Evolutionary conservation across 2,329 filamentous ascomycete genomes (phyloP), one percentile per base, ranked within the genome.

Genomic region (Calonectria pauciramosa): DNA sequence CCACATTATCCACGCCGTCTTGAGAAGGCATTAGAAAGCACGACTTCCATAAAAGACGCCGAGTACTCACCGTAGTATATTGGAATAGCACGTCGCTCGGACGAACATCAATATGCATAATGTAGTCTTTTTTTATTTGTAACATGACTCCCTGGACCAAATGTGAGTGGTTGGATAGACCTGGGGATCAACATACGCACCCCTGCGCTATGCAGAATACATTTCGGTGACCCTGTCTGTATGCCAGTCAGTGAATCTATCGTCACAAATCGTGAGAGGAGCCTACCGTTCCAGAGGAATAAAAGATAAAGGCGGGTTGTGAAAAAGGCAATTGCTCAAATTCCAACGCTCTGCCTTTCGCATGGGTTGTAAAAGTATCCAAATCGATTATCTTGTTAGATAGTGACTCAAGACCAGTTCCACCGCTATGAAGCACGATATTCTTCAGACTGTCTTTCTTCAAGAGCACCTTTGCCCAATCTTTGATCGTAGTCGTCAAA

Each of bases 1-100:
- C 68, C 66, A 73, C 71, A 73, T 73, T 23, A 73, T 69, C 71
- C 71, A 73, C 16, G 41, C 59, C 3, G 66, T 70, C 68, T 70
- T 10, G 23, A 9, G 7, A 28, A 28, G 9, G 7, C 6, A 20
- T 65, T 7, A 65, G 51, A 23, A 4, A 9, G 9, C 26, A 20
- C 32, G 38, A 20, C 9, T 11, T 3, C 28, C 14, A 10, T 20
- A 1, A n/a, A 54, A 32, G 10, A 10, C 20, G 26, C 4, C 9
- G 34, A n/a, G 11, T 18, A 28, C 34, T 1, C 30, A 70, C 68
- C 28, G 71, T 73, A 7, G 71, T 70, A 59, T 73, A 73, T 38
- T 73, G 71, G n/a, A 70, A 65, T 2, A 70, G 16, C 4, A 70
- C 36, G 28, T 70, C 66, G 4, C 59, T 49, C 1, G 54, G 65